Evolutionary conservation across 371 early-diverging fungal species (phyloP).

Genomic region (Syncephalis fuscata): DNA sequence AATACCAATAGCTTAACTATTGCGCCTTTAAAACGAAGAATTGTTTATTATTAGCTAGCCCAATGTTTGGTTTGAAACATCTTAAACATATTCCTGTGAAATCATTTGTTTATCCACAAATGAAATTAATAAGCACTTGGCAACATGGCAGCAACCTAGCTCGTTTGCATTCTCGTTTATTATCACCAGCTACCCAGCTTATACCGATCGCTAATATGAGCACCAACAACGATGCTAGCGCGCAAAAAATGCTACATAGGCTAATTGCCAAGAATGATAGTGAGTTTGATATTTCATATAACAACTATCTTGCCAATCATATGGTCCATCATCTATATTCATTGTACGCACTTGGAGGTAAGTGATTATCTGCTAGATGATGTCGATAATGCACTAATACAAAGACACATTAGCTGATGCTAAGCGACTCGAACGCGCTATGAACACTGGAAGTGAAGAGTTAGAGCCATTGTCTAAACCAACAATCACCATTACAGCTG

Average conservation of each 20-base stretch:
- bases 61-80: too few relatives aligned
- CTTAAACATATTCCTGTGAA: too few relatives aligned
- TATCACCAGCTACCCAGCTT: too few relatives aligned
- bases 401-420: neutral
- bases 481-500: neutral
- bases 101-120: too few relatives aligned
- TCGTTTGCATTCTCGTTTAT: too few relatives aligned
- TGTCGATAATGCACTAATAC: neutral
- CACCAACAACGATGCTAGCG: too few relatives aligned
- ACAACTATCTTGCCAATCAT: slow-evolving; percentile 4
- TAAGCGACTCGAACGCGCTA: neutral
- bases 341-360: slow-evolving; percentile 3
- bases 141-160: too few relatives aligned
- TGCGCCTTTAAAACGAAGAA: too few relatives aligned
- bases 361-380: neutral
- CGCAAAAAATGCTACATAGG: neutral
- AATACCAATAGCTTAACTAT: too few relatives aligned
- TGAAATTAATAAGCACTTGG: too few relatives aligned
- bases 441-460: neutral
- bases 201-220: too few relatives aligned
- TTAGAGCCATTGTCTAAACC: slow-evolving; percentile 1
- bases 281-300: neutral
- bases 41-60: too few relatives aligned
- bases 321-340: slow-evolving; percentile 3
- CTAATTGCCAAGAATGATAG: neutral